These are phyloP conservation scores for Penicillium sclerotiorum DNA, from an alignment of 2,329 filamentous ascomycete genomes.

Conservation along the genomic window DNA sequence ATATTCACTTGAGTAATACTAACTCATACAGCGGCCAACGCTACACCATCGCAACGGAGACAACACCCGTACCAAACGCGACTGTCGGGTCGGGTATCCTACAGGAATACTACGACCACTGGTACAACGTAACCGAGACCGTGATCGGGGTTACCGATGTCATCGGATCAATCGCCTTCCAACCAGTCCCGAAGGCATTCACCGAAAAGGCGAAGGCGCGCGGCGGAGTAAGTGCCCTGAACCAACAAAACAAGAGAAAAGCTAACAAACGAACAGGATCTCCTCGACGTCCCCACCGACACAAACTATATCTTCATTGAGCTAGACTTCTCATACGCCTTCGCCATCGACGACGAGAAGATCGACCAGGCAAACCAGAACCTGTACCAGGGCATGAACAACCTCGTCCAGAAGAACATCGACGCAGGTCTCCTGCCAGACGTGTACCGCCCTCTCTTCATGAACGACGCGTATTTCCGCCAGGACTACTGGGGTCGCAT, in stretches of 20 bases:
- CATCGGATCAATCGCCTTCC: constrained; percentile 39
- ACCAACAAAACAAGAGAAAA: not conserved
- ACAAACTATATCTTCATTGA: constrained; percentile 50
- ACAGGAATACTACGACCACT: constrained; percentile 37
- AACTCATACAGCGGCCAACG: constrained; percentile 34
- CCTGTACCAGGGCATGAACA: constrained; percentile 41
- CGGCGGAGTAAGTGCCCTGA: constrained; percentile 40
- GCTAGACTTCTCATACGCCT: constrained; percentile 46
- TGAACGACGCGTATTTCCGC: constrained; percentile 49
- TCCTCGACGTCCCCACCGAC: constrained; percentile 44
- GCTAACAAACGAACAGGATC: constrained; percentile 31
- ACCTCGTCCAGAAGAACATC: constrained; percentile 37
- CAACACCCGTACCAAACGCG: constrained; percentile 38
- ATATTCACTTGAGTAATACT: not conserved
- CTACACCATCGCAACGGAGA: constrained; percentile 46
- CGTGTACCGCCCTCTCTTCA: constrained; percentile 49
- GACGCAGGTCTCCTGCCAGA: constrained; percentile 40
- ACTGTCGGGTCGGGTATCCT: constrained; percentile 33
- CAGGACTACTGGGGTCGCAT: constrained; percentile 51
- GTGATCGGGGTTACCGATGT: constrained; percentile 32
- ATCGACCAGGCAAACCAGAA: constrained; percentile 45
- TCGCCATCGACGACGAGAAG: constrained; percentile 35
- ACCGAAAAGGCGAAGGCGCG: constrained; percentile 35
- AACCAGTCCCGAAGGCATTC: constrained; percentile 40
- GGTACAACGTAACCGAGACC: constrained; percentile 31